phyloP scores from a whole-genome alignment of 2,329 filamentous ascomycete genomes.

The Nothophoma quercina region DNA sequence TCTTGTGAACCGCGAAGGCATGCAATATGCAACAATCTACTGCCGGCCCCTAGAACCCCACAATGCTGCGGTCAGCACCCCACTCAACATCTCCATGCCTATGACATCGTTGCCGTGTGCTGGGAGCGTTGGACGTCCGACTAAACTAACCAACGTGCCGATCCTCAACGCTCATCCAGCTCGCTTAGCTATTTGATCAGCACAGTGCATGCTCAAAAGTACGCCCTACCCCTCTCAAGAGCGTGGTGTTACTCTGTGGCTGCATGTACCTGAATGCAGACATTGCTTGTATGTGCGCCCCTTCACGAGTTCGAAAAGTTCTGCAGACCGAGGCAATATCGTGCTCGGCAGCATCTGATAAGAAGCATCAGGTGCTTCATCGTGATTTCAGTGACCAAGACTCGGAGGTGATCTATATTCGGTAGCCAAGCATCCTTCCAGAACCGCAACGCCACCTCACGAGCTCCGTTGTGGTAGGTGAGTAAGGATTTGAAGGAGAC shows the following conservation, averaged over 20 bases:
- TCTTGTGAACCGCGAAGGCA: background rate
- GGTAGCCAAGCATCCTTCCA: constrained; percentile 16
- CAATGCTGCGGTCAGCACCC: constrained; percentile 14
- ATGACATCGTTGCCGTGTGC: background rate
- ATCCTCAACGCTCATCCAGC: constrained; percentile 2
- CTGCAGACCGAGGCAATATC: constrained; percentile 9
- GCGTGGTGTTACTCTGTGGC: constrained; percentile 2
- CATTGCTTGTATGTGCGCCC: constrained; percentile 8
- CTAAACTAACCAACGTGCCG: background rate
- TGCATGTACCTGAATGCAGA: constrained; percentile 10
- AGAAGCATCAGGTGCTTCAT: constrained; percentile 1
- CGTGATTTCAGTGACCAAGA: background rate
- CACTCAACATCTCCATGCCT: background rate
- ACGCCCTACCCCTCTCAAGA: background rate
- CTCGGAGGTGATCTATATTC: constrained; percentile 12
- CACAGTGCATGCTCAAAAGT: background rate
- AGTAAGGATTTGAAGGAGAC: background rate
- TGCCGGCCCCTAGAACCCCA: background rate
- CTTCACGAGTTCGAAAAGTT: background rate
- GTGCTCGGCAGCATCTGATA: constrained; percentile 17
- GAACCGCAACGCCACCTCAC: constrained; percentile 13
- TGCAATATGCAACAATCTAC: background rate
- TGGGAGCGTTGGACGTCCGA: background rate
- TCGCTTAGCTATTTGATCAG: constrained; percentile 1
- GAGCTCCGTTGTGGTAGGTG: background rate